Evolutionary conservation across 306 rosid genomes (phyloP).

Genomic region (Castanea mollissima): DNA sequence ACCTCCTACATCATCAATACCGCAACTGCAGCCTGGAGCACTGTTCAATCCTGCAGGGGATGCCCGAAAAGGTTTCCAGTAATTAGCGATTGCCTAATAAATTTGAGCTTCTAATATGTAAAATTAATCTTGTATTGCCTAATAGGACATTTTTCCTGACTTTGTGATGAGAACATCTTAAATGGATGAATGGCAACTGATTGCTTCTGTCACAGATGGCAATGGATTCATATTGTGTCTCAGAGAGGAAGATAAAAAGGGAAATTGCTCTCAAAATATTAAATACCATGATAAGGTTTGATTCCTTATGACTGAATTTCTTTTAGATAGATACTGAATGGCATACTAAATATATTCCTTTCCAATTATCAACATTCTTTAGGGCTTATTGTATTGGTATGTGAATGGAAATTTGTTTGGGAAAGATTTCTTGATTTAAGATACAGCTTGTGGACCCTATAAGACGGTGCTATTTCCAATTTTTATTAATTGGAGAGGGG

Average conservation of each 20-base stretch:
- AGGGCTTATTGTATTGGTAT: not conserved
- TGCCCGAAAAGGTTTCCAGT: not conserved
- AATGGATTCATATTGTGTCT: not conserved
- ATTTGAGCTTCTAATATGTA: not conserved
- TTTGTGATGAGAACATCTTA: too few species aligned
- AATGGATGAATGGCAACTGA: not conserved
- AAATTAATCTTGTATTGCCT: not conserved
- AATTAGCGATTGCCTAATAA: not conserved
- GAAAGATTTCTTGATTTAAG: not conserved
- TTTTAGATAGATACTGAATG: not conserved
- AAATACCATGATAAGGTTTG: not conserved
- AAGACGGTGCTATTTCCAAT: not conserved
- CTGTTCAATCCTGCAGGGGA: not conserved
- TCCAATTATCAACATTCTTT: not conserved
- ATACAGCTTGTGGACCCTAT: not conserved
- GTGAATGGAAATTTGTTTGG: not conserved
- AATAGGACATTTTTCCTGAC: too few species aligned
- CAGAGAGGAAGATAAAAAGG: not conserved
- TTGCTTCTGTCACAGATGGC: conserved; percentile 7
- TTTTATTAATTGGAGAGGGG: not conserved
- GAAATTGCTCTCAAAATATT: not conserved
- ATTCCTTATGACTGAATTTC: not conserved
- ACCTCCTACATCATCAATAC: not conserved
- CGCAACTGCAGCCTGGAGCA: not conserved
- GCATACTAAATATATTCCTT: not conserved